Percentiles rank a stretch among this genome's conserved stretches.
Conservation (phyloP, 345 rosid species). For the Leavenworthia alabamica region DNA sequence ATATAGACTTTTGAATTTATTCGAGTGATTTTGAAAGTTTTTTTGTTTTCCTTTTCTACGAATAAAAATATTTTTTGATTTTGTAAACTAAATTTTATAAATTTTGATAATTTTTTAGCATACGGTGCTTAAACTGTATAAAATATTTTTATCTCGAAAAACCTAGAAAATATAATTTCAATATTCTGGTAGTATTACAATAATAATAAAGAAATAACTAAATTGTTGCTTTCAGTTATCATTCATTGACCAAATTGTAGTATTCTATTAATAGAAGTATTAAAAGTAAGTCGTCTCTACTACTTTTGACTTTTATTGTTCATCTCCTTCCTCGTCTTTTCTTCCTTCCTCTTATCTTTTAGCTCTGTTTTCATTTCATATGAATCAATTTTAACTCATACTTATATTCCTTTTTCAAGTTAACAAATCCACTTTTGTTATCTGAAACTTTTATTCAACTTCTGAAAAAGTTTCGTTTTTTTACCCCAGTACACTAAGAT, state of each 20-base stretch:
- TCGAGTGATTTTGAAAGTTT: too few relatives aligned
- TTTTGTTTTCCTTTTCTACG: too few relatives aligned
- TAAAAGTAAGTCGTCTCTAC: neutral
- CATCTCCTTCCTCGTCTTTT: neutral
- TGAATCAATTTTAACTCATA: neutral
- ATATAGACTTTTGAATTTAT: too few relatives aligned
- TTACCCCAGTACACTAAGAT: neutral
- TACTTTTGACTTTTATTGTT: slow-evolving; percentile 2
- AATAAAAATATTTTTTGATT: too few relatives aligned
- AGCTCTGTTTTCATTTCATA: neutral
- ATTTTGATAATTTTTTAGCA: too few relatives aligned
- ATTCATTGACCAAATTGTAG: neutral
- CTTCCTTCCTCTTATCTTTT: neutral
- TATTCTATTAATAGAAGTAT: neutral
- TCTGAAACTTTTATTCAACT: neutral
- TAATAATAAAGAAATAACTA: too few relatives aligned
- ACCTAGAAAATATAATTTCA: too few relatives aligned
- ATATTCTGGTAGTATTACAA: too few relatives aligned
- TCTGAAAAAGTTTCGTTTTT: slow-evolving; percentile 8
- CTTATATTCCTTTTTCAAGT: neutral
- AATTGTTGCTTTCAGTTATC: neutral
- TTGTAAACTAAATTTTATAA: too few relatives aligned
- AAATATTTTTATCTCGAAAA: too few relatives aligned
- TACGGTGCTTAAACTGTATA: too few relatives aligned
- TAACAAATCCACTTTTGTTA: neutral